Evolutionary conservation across 352 stramenopile genomes (phyloP).

Genomic region (Pythium vanterpoolii): DNA sequence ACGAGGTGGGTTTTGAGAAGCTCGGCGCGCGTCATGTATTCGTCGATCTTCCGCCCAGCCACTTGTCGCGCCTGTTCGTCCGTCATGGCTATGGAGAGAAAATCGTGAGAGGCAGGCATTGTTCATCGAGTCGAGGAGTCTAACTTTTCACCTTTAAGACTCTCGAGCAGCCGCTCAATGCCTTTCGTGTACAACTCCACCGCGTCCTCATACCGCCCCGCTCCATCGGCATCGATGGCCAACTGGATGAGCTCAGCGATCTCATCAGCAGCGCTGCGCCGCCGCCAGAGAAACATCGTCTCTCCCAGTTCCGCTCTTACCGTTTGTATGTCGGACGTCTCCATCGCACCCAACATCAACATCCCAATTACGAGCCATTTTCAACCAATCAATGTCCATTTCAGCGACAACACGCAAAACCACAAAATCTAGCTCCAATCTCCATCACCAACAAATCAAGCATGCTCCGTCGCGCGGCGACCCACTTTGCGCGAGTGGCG

Average conservation of each 20-base stretch:
- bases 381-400: constrained; percentile 7
- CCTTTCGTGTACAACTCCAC: constrained; percentile 68
- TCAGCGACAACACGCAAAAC: not conserved
- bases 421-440: not conserved
- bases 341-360: constrained; percentile 14
- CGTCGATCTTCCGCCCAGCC: constrained; percentile 54
- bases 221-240: constrained; percentile 55
- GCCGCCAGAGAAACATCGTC: constrained; percentile 50
- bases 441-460: not conserved
- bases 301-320: not conserved
- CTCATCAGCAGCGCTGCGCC: constrained; percentile 31
- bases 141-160: constrained; percentile 42
- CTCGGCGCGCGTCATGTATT: constrained; percentile 81
- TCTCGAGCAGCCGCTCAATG: constrained; percentile 74
- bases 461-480: constrained; percentile 25
- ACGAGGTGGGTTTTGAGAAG: constrained; percentile 41
- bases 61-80: constrained; percentile 33
- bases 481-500: constrained; percentile 15
- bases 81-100: not conserved
- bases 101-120: not conserved
- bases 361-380: not conserved
- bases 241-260: constrained; percentile 48
- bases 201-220: constrained; percentile 37
- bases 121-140: not conserved
- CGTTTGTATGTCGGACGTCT: not conserved